These are phyloP conservation scores for Millerago galiae DNA, from an alignment of 805 yeast species.

Conservation along the genomic window DNA sequence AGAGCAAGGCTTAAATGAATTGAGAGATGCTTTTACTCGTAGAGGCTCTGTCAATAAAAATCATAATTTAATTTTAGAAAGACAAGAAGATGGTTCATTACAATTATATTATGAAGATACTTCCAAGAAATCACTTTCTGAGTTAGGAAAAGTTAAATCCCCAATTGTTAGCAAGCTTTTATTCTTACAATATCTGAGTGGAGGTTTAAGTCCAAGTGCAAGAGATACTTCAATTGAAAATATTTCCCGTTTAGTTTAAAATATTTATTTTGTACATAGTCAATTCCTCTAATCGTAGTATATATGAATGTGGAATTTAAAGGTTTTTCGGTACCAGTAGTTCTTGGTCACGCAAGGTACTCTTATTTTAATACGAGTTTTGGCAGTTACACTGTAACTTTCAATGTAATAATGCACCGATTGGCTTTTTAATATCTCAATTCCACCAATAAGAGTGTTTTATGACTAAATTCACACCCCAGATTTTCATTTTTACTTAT, in stretches of 20 bases:
- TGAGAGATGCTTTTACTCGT: slow-evolving; percentile 54
- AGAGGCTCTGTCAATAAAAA: slow-evolving; percentile 74
- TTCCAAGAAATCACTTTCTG: slow-evolving; percentile 26
- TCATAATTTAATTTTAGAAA: slow-evolving; percentile 56
- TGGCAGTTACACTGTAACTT: too few species aligned
- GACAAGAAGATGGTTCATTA: slow-evolving; percentile 41
- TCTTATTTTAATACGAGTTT: too few species aligned
- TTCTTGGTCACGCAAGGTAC: too few species aligned
- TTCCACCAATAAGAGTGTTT: too few species aligned
- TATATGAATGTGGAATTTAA: too few species aligned
- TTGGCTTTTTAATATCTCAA: too few species aligned
- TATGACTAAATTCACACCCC: too few species aligned
- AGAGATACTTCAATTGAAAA: slow-evolving; percentile 37
- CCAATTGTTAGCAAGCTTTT: slow-evolving; percentile 63
- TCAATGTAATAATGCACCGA: too few species aligned
- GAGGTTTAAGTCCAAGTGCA: slow-evolving; percentile 59
- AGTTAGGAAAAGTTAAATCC: slow-evolving; percentile 54
- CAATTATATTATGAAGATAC: slow-evolving; percentile 37
- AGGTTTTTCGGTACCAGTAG: too few species aligned
- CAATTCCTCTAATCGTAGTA: too few species aligned
- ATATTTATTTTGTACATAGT: too few species aligned
- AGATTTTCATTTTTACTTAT: too few species aligned
- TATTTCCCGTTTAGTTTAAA: slow-evolving; percentile 21
- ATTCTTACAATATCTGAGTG: slow-evolving; percentile 71
- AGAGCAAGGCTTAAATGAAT: slow-evolving; percentile 61